A percentile compares a stretch with the other conserved stretches of the same genome.
Conservation (phyloP, 306 rosid genomes). For the Gillenia trifoliata region DNA sequence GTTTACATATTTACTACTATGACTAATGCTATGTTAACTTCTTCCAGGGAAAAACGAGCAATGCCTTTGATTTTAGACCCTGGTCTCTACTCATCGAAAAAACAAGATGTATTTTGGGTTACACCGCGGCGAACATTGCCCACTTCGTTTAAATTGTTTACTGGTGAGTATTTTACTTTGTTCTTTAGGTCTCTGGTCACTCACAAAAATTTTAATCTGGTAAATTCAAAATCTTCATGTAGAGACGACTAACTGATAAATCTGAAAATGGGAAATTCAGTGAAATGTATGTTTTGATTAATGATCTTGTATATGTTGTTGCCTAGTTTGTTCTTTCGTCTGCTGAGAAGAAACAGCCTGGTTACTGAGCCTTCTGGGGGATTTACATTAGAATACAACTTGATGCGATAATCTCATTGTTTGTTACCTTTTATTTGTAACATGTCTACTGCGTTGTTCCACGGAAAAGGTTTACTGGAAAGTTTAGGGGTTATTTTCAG, state of each 20-base stretch:
- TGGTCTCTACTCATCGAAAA: constrained; percentile 66
- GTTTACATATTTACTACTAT: not conserved
- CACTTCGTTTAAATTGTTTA: constrained; percentile 74
- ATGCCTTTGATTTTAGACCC: constrained; percentile 90
- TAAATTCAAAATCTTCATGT: not conserved
- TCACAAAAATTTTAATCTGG: not conserved
- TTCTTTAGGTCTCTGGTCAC: constrained; percentile 6
- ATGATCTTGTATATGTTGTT: not conserved
- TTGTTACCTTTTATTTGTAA: not conserved
- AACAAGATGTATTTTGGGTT: constrained; percentile 71
- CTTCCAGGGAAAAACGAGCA: constrained; percentile 73
- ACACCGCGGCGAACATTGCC: constrained; percentile 66
- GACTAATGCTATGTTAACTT: constrained; percentile 6
- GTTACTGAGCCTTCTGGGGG: not conserved
- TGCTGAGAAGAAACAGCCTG: not conserved
- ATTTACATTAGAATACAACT: not conserved
- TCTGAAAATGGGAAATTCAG: not conserved
- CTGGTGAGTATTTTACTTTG: constrained; percentile 46
- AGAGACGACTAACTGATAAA: not conserved
- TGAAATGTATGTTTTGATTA: not conserved
- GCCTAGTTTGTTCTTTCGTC: not conserved
- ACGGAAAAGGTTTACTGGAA: not conserved
- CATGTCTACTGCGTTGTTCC: not conserved
- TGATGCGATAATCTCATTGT: not conserved
- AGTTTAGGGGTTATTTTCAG: not conserved